Percentiles rank a stretch among this genome's conserved stretches.
Evolutionary conservation across 106 monocot genomes (phyloP).

Genomic region (Dendrobium catenatum): DNA sequence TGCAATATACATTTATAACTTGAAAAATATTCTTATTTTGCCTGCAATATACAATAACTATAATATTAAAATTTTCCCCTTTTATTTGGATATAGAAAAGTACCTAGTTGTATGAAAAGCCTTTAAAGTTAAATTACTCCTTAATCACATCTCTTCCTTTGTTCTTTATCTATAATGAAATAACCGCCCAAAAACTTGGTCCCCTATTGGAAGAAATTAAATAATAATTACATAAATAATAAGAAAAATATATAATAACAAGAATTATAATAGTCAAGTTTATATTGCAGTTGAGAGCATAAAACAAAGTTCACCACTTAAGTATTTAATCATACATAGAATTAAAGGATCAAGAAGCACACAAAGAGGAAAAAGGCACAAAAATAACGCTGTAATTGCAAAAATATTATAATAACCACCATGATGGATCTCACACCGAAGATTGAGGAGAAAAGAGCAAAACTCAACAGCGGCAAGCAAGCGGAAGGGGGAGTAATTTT

Average conservation of each 20-base stretch:
- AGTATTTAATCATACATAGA: slow-evolving; percentile 1
- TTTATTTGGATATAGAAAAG: too few species aligned
- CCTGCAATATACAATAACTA: too few species aligned
- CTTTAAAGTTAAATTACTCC: neutral
- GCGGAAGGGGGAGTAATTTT: neutral
- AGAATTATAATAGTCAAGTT: neutral
- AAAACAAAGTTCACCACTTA: neutral
- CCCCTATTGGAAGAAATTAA: too few species aligned
- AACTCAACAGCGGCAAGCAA: slow-evolving; percentile 19
- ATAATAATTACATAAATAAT: too few species aligned
- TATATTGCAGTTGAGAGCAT: neutral
- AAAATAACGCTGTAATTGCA: neutral
- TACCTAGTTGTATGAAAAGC: too few species aligned
- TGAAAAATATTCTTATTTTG: too few species aligned
- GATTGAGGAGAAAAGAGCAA: too few species aligned
- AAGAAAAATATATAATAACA: neutral
- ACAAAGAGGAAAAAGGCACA: neutral
- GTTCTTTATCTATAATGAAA: neutral
- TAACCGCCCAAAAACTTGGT: neutral
- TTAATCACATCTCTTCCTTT: neutral
- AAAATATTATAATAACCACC: neutral
- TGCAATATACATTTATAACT: neutral
- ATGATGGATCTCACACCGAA: neutral
- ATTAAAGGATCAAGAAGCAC: neutral
- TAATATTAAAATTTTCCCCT: too few species aligned